Base-by-base conservation (phyloP, 1,284 basidiomycete genomes). In the Fomes fomentarius region DNA sequence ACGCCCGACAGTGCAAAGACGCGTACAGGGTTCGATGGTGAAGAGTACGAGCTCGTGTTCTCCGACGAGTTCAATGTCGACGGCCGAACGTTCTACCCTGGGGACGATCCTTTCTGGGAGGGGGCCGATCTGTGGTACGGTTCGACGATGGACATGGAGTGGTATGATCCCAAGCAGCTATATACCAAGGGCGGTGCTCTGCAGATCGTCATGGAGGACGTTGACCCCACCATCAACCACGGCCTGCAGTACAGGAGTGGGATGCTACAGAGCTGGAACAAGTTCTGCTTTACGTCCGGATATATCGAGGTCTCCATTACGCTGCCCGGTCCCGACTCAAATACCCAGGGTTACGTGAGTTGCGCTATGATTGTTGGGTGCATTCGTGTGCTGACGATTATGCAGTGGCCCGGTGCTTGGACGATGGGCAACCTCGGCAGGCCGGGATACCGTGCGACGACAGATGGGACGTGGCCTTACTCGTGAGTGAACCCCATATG, bases 361-460 rank as follows among this genome's bases (percentile, higher is more conserved):
- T 12, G 51, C 42, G 24, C 10, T 26, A 17, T 38, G 9, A 9
- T 40, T 14, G 31, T 4, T 38, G 5, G 14, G 17, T 6, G 7
- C 4, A 33, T 19, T 49, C 26, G 25, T 35, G 4, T 44, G 24
- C 35, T 42, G 19, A 49, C 35, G 34, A 14, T 33, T 14, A 15
- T 22, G 41, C 48, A 89, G 66, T 90, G 87, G 87, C 87, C 87
- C 61, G 84, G 82, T 74, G 70, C 66, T 69, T 96, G 94, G 94
- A 92, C 89, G 6, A 92, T 97, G 90, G 94, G 94, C 3, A 96
- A 96, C 66, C 79, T 97, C 3, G 94, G 87, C 1, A 76, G 94
- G 47, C 85, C 93, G 0, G 94, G 93, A 3, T 89, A 93, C 68
- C 79, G 86, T 19, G 92, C 89, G 0, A 87, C 90, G 0, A 88